Base-by-base conservation (phyloP, 768 basidiomycete species). In the Kwoniella heveanensis region DNA sequence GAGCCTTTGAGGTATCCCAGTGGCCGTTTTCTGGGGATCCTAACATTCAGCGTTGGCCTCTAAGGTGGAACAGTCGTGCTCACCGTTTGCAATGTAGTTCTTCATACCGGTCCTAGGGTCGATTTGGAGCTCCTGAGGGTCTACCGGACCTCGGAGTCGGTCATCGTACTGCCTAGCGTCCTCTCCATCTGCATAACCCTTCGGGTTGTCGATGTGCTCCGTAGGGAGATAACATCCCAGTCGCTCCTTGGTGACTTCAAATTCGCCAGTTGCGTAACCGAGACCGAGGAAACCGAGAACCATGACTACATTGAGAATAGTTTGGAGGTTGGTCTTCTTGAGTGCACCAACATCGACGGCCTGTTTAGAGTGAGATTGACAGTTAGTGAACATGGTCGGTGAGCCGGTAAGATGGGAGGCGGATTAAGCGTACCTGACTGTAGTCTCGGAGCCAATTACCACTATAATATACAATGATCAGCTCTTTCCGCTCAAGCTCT, bases 391-490 rank as follows among this genome's bases (percentile, higher is more conserved):
- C 54, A 89, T 88, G 87, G 63, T 44, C 29, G 22, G 21, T 8
- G 12, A 19, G 21, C 49, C 49, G 22, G 24, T 8, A 3, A 19
- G 19, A 44, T 3, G 39, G 39, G 39, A 19, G 8, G 19, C 6
- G 17, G 39, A 10, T 44, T 47, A 48, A 30, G 49, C 49, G 13
- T 17, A 60, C 58, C 22, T 66, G 68, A 70, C 88, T 89, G 80
- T 92, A 94, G 81, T 94, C 92, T 39, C 92, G 84, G 36, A 94
- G 83, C 91, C 91, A 92, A 76, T 91, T 91, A 7, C 89, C 89
- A 22, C 62, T 68, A 86, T 17, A 4, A 44, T 19, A 17, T 10
- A 19, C 9, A 9, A 44, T 9, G 10, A 19, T 17, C 6, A 44
- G 37, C n/a, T n/a, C n/a, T n/a, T n/a, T n/a, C n/a, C n/a, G n/a